Percentiles rank a stretch among this genome's conserved stretches.
phyloP scores from a whole-genome alignment of 2,329 filamentous ascomycete species.

The Talaromyces sp. region DNA sequence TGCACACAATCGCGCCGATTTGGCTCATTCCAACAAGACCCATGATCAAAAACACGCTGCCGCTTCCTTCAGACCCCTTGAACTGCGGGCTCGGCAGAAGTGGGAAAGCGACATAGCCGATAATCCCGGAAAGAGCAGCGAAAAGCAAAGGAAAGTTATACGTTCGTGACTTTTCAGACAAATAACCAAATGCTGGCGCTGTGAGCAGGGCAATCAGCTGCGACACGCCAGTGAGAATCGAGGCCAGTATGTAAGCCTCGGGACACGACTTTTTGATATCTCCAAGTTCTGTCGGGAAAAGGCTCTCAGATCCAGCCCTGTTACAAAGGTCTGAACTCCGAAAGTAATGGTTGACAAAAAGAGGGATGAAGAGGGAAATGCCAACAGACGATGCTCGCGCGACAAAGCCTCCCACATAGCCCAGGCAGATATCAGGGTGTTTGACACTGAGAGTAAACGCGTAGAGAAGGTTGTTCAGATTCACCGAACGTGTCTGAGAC shows the following conservation, averaged over 20 bases:
- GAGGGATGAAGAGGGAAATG: constrained; percentile 88
- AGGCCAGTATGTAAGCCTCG: constrained; percentile 79
- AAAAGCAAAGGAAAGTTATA: constrained; percentile 70
- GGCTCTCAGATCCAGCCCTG: constrained; percentile 26
- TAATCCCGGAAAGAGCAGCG: constrained; percentile 65
- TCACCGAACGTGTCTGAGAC: not conserved
- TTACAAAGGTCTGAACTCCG: constrained; percentile 73
- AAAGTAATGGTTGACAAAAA: constrained; percentile 89
- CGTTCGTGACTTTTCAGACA: constrained; percentile 61
- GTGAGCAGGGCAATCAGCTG: constrained; percentile 80
- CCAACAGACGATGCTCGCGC: constrained; percentile 90
- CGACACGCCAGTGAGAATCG: constrained; percentile 80
- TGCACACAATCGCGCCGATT: constrained; percentile 94
- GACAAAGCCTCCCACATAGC: constrained; percentile 90
- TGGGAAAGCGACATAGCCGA: constrained; percentile 73
- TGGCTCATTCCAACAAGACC: constrained; percentile 83
- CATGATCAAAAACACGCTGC: constrained; percentile 68
- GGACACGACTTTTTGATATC: constrained; percentile 82
- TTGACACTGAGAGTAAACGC: constrained; percentile 65
- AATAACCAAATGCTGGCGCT: constrained; percentile 80
- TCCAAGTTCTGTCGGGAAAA: constrained; percentile 23
- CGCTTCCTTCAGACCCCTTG: constrained; percentile 61
- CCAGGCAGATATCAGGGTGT: constrained; percentile 73
- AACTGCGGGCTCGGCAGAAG: constrained; percentile 72
- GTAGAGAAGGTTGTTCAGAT: constrained; percentile 53